Base-by-base conservation (phyloP, 2,329 filamentous ascomycete genomes). In the Xylaria sp. region DNA sequence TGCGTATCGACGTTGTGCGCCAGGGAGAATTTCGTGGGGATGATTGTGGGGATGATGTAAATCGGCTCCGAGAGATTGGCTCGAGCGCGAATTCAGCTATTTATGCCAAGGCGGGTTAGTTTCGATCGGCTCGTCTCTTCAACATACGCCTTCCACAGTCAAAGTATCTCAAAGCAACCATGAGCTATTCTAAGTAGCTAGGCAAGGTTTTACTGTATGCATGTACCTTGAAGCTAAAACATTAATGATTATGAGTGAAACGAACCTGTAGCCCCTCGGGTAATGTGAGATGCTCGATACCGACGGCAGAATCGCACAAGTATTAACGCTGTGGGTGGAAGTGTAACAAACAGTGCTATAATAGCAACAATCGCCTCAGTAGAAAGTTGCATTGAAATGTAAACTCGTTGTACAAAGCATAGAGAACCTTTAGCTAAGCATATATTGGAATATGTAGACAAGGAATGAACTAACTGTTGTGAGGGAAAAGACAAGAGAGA, bases 361-460 rank as follows among this genome's bases (percentile, higher is more conserved):
- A 58, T 38, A 40, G 46, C 54, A 58, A 58, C 31, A 2, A 58
- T 43, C 10, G 46, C 54, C 11, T 58, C 54, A 11, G 21, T 37
- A 19, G 55, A 58, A 15, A 27, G n/a, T 15, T 21, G 29, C 46
- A 58, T 44, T 10, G 27, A 21, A 19, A 48, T 8, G 31, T 5
- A n/a, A 40, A 41, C 23, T 41, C 17, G 17, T 11, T 43, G 9
- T 25, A 25, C n/a, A 61, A 47, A 57, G 54, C 15, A n/a, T n/a
- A n/a, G n/a, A n/a, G n/a, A n/a, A n/a, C n/a, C n/a, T n/a, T n/a
- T n/a, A n/a, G n/a, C n/a, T n/a, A n/a, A n/a, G n/a, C n/a, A n/a
- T n/a, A n/a, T n/a, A n/a, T n/a, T n/a, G n/a, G n/a, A n/a, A n/a
- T n/a, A n/a, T n/a, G n/a, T n/a, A n/a, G n/a, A n/a, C n/a, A n/a